Conservation (phyloP, 331 rosid species). For the Phaseolus coccineus region DNA sequence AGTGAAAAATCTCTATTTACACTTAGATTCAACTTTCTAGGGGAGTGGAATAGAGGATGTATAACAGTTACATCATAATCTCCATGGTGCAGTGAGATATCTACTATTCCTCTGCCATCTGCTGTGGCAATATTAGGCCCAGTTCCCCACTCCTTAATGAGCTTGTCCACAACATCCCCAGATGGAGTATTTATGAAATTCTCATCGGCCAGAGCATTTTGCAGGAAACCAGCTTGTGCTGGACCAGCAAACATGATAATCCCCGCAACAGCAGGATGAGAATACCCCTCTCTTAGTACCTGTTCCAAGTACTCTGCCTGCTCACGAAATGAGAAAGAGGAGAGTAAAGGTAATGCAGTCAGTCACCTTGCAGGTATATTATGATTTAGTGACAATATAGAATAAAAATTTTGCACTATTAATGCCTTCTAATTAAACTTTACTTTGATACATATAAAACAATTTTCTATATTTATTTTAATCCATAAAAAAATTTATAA, state of each 20-base stretch:
- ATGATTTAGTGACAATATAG: no score
- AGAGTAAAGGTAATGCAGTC: neutral
- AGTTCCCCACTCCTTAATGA: slow-evolving; percentile 69
- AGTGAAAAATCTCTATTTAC: slow-evolving; percentile 53
- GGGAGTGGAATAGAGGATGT: slow-evolving; percentile 51
- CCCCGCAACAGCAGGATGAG: slow-evolving; percentile 83
- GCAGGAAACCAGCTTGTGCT: slow-evolving; percentile 58
- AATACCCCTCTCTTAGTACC: slow-evolving; percentile 71
- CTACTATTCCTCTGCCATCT: slow-evolving; percentile 60
- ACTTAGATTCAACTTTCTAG: slow-evolving; percentile 52
- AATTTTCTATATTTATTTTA: no score
- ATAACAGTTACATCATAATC: slow-evolving; percentile 67
- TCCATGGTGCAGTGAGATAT: slow-evolving; percentile 72
- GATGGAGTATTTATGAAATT: slow-evolving; percentile 67
- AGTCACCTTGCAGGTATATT: neutral
- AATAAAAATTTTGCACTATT: no score
- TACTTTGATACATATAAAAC: no score
- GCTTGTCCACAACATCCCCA: slow-evolving; percentile 82
- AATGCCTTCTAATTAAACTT: no score
- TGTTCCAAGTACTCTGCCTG: slow-evolving; percentile 78
- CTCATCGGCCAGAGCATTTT: slow-evolving; percentile 59
- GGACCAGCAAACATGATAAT: slow-evolving; percentile 84
- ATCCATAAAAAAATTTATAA: no score
- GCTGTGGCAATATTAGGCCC: slow-evolving; percentile 45
- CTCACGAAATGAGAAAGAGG: slow-evolving; percentile 14